These are phyloP conservation scores for Morella rubra DNA, from an alignment of 306 rosid genomes.

Conservation along the genomic window DNA sequence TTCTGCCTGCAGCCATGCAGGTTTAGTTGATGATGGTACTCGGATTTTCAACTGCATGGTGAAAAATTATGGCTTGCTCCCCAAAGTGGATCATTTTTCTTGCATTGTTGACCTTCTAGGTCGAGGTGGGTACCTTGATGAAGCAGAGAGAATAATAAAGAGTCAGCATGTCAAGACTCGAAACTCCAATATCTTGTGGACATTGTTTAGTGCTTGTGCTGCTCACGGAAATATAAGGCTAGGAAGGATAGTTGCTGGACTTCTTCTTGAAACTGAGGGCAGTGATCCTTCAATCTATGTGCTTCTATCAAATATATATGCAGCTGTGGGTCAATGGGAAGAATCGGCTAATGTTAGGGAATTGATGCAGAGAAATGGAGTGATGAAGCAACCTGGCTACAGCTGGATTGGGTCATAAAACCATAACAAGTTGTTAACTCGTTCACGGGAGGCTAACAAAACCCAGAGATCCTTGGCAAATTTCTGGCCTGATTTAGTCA, in stretches of 20 bases:
- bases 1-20: constrained; percentile 79
- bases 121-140: constrained; percentile 71
- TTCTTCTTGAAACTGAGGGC: constrained; percentile 58
- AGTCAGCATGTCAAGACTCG: constrained; percentile 42
- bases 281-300: constrained; percentile 70
- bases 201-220: constrained; percentile 84
- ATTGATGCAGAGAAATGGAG: constrained; percentile 42
- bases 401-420: constrained; percentile 65
- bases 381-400: constrained; percentile 59
- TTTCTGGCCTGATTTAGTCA: background rate
- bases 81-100: constrained; percentile 68
- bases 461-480: background rate
- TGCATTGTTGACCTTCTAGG: constrained; percentile 77
- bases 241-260: constrained; percentile 58
- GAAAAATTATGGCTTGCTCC: constrained; percentile 38
- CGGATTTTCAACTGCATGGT: constrained; percentile 60
- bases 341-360: constrained; percentile 68
- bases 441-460: background rate
- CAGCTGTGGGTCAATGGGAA: constrained; percentile 77
- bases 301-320: constrained; percentile 67
- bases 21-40: constrained; percentile 62
- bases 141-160: constrained; percentile 59
- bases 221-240: constrained; percentile 65
- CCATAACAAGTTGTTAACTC: background rate
- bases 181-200: constrained; percentile 69